Conservation (phyloP, 2,329 filamentous ascomycete genomes). For the Cladosporium oxysporum region DNA sequence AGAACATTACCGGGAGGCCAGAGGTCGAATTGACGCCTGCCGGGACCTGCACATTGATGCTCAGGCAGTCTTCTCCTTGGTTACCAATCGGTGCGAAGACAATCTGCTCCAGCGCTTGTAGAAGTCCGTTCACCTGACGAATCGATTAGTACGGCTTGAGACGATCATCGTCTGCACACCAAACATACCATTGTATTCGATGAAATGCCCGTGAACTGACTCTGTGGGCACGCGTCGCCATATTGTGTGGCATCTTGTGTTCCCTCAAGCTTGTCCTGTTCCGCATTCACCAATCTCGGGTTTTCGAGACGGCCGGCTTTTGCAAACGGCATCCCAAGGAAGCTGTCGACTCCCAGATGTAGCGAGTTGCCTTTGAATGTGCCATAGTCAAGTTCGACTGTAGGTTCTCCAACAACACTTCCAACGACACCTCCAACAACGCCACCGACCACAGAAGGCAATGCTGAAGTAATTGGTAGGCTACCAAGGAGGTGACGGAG, state of each 20-base stretch:
- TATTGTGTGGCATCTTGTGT: constrained; percentile 17
- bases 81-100: constrained; percentile 25
- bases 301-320: constrained; percentile 18
- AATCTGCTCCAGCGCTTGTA: constrained; percentile 29
- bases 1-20: constrained; percentile 46
- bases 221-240: neutral
- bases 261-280: constrained; percentile 26
- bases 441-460: neutral
- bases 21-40: neutral
- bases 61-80: constrained; percentile 58
- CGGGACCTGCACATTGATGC: constrained; percentile 52
- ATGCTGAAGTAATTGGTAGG: neutral
- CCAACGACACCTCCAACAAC: neutral
- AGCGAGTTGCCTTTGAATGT: constrained; percentile 26
- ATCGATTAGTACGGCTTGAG: constrained; percentile 6
- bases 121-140: constrained; percentile 23
- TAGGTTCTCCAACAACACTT: neutral
- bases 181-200: neutral
- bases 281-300: constrained; percentile 7
- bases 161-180: neutral
- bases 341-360: constrained; percentile 5
- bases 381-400: constrained; percentile 27
- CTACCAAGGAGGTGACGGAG: neutral
- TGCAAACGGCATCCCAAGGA: constrained; percentile 23
- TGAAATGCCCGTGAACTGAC: neutral